Base-by-base conservation (phyloP, 2,329 filamentous ascomycete genomes). In the Trichoderma sp. region DNA sequence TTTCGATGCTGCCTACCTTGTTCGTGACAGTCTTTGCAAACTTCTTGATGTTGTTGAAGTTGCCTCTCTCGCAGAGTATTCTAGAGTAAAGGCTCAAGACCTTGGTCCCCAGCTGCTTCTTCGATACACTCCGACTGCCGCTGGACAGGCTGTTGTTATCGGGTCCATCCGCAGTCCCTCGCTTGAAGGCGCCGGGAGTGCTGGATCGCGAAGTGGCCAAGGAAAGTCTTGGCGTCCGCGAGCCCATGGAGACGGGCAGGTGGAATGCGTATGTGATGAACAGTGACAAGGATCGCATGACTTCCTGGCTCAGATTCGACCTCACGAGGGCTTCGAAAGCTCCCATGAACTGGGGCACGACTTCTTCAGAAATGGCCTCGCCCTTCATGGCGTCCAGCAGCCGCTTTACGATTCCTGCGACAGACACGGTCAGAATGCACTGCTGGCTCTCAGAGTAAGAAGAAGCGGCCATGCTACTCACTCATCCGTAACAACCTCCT, bases 11-110 rank as follows among this genome's bases (percentile, higher is more conserved):
- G 61, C 66, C 73, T 72, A 92, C 91, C 84, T 97, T 97, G 71
- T 96, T 97, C 24, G 94, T 97, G 9, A 99, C 94, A 1, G 94
- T 96, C 73, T 90, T 91, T 5, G 93, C 92, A 80, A 99, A 98
- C 71, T 93, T 95, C 73, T 89, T 87, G 64, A 97, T 90, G 67
- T 90, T 88, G 15, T 81, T 81, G 10, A 84, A 78, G 68, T 89
- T 92, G 24, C 84, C 84, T 71, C 87, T 86, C 67, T 91, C 88
- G 72, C 93, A 97, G 10, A 97, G 80, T 12, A 97, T 82, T 28
- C 88, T 84, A 7, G 90, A 85, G 72, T 95, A 94, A 77, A 96
- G 88, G 68, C 86, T 86, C 21, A 97, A 79, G 61, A 97, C 85
- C 67, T 85, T 88, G 44, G 88, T 83, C 7, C 92, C 93, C 44